Evolutionary conservation across 164 flowering plant species (phyloP).

Genomic region (Taxillus chinensis): DNA sequence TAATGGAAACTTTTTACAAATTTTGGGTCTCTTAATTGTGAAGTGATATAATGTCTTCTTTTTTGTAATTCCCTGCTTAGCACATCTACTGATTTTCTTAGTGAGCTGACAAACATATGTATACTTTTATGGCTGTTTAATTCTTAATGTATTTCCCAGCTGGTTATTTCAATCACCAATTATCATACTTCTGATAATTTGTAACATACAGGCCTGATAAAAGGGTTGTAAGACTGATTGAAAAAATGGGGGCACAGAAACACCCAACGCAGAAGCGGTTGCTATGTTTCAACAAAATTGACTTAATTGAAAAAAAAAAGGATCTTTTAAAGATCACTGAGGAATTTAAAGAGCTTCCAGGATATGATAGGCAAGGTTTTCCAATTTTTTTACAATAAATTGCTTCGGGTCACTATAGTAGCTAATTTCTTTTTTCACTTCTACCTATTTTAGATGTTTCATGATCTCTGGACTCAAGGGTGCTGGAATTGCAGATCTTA

Average conservation of each 20-base stretch:
- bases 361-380: constrained; percentile 59
- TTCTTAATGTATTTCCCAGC: too few relatives aligned
- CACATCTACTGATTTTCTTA: too few relatives aligned
- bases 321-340: constrained; percentile 69
- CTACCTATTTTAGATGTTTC: constrained; percentile 43
- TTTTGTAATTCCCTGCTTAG: too few relatives aligned
- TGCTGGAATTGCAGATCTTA: constrained; percentile 80
- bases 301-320: constrained; percentile 76
- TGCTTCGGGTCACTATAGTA: neutral
- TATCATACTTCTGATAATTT: neutral
- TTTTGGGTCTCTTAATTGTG: too few relatives aligned
- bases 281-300: constrained; percentile 91
- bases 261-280: constrained; percentile 71
- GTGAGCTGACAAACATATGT: too few relatives aligned
- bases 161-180: neutral
- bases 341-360: constrained; percentile 80
- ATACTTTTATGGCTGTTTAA: too few relatives aligned
- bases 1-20: too few relatives aligned
- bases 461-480: constrained; percentile 96
- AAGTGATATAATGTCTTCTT: too few relatives aligned
- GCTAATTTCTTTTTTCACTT: constrained; percentile 5
- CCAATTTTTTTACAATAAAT: neutral
- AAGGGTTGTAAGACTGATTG: constrained; percentile 68
- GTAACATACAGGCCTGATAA: constrained; percentile 52
- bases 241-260: constrained; percentile 52